Evolutionary conservation across 192 early-diverging fungal genomes (phyloP), one percentile per base, ranked within the genome.

Genomic region (Rhizophlyctis rosea): DNA sequence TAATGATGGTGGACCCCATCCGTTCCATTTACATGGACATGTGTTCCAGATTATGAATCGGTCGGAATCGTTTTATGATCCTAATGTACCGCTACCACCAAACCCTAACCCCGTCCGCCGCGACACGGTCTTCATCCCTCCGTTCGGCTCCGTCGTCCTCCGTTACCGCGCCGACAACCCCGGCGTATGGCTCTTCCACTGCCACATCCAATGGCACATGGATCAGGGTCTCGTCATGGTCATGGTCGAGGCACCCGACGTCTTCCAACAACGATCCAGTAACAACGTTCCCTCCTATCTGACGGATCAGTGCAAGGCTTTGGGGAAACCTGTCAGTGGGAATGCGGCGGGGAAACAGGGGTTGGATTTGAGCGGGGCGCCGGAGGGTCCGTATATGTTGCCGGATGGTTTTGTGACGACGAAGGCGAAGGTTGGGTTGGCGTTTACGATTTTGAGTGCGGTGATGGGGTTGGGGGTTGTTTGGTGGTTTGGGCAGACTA

Each of bases 1-100:
- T 74, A 65, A 70, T 31, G 91, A 93, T 59, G 68, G 76, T 18
- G 90, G 86, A 60, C 73, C 64, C 54, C 93, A 95, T 65, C 78
- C 70, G n/a, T 79, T 94, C 80, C 93, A 95, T 74, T 71, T 93
- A 23, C 93, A 95, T 68, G 90, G 90, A 3, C 88, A 92, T 69
- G 71, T 72, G 11, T 93, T 93, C 82, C 88, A 92, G 72, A 75
- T 95, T 48, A 80, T 88, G 34, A 82, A 75, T 55, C 81, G 82
- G 31, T 81, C 86, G 53, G 62, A 70, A 14, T 81, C 75, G n/a
- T 50, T 68, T 1, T 90, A 87, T 66, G 74, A 84, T 61, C 68
- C 79, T 1, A 68, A 73, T 0, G 68, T 61, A 18, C 47, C 39
- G 39, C 60, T n/a, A 30, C 71, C 59, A 68, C 69, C 47, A 64